A percentile compares a stretch with the other conserved stretches of the same genome.
phyloP scores from a whole-genome alignment of 2,329 filamentous ascomycete genomes.

The Coniochaeta sp. region DNA sequence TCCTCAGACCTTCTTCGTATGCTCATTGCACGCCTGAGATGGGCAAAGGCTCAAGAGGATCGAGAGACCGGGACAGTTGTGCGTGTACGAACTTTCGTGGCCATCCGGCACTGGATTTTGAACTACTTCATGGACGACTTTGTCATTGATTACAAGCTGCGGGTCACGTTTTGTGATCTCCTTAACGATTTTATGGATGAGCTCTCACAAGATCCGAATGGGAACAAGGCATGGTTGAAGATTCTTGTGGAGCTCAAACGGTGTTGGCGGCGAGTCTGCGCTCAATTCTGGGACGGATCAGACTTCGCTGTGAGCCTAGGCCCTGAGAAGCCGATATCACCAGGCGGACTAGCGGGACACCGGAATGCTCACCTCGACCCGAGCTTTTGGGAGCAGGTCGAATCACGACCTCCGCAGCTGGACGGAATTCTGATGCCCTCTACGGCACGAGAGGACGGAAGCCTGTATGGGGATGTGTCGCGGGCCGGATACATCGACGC shows the following conservation, averaged over 20 bases:
- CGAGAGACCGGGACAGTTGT: constrained; percentile 89
- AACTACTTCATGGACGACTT: constrained; percentile 98
- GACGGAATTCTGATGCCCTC: constrained; percentile 28
- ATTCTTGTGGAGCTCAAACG: constrained; percentile 93
- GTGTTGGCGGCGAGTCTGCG: constrained; percentile 90
- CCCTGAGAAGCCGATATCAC: constrained; percentile 61
- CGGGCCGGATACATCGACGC: constrained; percentile 42
- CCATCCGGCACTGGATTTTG: constrained; percentile 91
- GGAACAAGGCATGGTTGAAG: constrained; percentile 59
- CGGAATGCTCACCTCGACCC: constrained; percentile 49
- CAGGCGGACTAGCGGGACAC: constrained; percentile 65
- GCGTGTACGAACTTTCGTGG: constrained; percentile 92
- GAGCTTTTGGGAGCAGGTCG: constrained; percentile 42
- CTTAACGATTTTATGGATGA: constrained; percentile 64
- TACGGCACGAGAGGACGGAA: constrained; percentile 22
- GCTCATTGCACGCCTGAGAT: constrained; percentile 76
- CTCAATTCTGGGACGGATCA: constrained; percentile 77
- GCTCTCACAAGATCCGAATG: constrained; percentile 35
- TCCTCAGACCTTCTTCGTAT: constrained; percentile 71
- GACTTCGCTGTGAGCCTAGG: constrained; percentile 56
- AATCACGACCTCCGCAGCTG: constrained; percentile 36
- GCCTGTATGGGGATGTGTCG: constrained; percentile 40
- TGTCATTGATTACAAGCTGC: constrained; percentile 65
- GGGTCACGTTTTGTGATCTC: constrained; percentile 70
- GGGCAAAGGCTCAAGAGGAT: constrained; percentile 66